phyloP scores from a whole-genome alignment of 1,284 basidiomycete species.

The Austroboletus novae-zelandiae region DNA sequence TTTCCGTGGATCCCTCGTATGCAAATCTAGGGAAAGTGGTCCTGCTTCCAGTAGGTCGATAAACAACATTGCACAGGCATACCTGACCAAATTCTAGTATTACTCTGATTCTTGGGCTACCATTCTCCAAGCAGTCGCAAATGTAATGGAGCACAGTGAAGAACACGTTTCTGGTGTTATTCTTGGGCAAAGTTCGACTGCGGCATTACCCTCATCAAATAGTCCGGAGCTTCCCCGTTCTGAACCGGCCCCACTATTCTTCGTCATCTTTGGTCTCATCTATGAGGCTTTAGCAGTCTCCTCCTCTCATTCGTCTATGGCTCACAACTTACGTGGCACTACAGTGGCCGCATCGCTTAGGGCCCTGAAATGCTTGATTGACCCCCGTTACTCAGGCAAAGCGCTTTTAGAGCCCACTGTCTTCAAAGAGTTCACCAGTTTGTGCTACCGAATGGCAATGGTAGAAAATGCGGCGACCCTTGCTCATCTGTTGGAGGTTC shows the following conservation, averaged over 20 bases:
- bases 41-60: constrained; percentile 72
- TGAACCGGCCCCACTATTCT: constrained; percentile 84
- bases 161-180: constrained; percentile 74
- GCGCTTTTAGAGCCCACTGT: constrained; percentile 77
- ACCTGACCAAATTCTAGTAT: constrained; percentile 57
- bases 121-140: constrained; percentile 86
- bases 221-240: constrained; percentile 37
- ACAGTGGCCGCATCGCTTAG: constrained; percentile 75
- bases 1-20: constrained; percentile 78
- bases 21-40: constrained; percentile 89
- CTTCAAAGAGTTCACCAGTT: constrained; percentile 87
- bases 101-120: constrained; percentile 83
- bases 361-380: constrained; percentile 77
- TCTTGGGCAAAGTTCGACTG: constrained; percentile 57
- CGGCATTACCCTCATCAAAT: constrained; percentile 23
- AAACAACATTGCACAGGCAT: neutral
- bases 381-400: constrained; percentile 77
- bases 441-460: constrained; percentile 89
- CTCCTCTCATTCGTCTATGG: constrained; percentile 52
- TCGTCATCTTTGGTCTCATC: constrained; percentile 87
- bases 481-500: constrained; percentile 71
- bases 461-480: constrained; percentile 79
- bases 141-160: constrained; percentile 73
- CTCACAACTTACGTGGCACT: constrained; percentile 40
- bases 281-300: constrained; percentile 84